Base-by-base conservation (phyloP, 2,329 filamentous ascomycete genomes). In the Sporothrix humicola region DNA sequence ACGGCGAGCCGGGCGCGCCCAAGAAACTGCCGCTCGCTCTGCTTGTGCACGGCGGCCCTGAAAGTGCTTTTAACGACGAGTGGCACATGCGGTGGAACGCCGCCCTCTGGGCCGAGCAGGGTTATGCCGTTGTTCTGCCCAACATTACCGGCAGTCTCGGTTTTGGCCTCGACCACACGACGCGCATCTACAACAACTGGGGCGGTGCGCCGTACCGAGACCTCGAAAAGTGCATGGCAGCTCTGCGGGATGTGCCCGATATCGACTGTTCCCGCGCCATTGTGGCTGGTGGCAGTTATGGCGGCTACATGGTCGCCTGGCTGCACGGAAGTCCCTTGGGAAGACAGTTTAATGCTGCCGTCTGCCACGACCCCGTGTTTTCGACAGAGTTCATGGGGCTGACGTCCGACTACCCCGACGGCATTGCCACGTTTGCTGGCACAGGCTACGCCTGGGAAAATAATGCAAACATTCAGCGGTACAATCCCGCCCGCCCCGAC, bases 221-320 rank as follows among this genome's bases (percentile, higher is more conserved):
- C 75, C 81, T 91, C 1, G 83, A 86, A 42, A 85, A 84, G 58
- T 85, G 88, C 10, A 84, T 89, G 68, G 82, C 86, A 10, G 82
- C 86, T 74, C 85, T 90, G 58, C 81, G 86, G 72, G 77, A 82
- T 0, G 81, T 88, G 10, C 80, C 88, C 0, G 89, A 86, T 71
- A 82, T 90, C 31, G 88, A 90, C 77, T 85, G 83, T 13, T 79
- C 80, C 9, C 85, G 87, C 7, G 87, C 86, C 1, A 82, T 89
- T 23, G 83, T 87, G 0, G 80, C 86, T 0, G 88, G 88, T 0
- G 85, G 82, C 7, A 86, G 85, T 7, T 89, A 87, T 74, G 88
- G 88, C n/a, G 88, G 87, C 10, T 90, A 88, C 79, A 86, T 90
- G 85, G 84, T 88, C 76, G 87, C 88, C 77, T 89, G 87, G 85